Evolutionary conservation across 75 land plant genomes (phyloP).

Genomic region (Sequoiadendron giganteum): DNA sequence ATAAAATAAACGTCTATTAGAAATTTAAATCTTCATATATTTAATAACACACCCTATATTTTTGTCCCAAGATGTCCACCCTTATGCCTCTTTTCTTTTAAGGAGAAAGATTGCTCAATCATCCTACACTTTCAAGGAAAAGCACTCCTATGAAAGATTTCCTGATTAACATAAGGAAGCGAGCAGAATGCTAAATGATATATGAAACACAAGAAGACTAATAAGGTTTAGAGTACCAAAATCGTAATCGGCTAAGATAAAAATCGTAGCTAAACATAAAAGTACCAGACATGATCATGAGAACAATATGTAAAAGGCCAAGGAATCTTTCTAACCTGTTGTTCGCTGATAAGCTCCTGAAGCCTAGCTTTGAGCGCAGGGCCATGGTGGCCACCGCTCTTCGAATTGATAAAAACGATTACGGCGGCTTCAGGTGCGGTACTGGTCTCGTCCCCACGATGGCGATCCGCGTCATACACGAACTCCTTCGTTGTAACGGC

Average conservation of each 20-base stretch:
- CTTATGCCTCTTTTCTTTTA: background rate
- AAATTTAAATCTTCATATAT: background rate
- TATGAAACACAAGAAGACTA: too few relatives aligned
- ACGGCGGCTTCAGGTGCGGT: slow-evolving; percentile 51
- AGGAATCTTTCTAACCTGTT: slow-evolving; percentile 52
- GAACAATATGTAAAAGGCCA: background rate
- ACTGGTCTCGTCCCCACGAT: background rate
- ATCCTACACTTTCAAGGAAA: background rate
- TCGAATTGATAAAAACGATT: slow-evolving; percentile 75
- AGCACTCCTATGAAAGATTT: background rate
- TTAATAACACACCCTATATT: too few relatives aligned
- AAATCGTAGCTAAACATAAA: too few relatives aligned
- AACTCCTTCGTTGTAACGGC: slow-evolving; percentile 46
- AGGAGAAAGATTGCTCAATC: background rate
- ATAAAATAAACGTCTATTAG: background rate
- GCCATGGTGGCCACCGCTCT: slow-evolving; percentile 82
- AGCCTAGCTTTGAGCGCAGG: slow-evolving; percentile 48
- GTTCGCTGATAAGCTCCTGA: slow-evolving; percentile 50
- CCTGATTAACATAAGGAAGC: background rate
- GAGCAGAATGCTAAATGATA: background rate
- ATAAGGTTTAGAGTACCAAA: background rate
- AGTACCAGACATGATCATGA: background rate
- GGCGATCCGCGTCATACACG: slow-evolving; percentile 14
- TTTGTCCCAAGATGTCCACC: too few relatives aligned
- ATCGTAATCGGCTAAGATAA: background rate